Base-by-base conservation (phyloP, 495 filamentous ascomycete genomes). In the Staphylotrichum longicolle region DNA sequence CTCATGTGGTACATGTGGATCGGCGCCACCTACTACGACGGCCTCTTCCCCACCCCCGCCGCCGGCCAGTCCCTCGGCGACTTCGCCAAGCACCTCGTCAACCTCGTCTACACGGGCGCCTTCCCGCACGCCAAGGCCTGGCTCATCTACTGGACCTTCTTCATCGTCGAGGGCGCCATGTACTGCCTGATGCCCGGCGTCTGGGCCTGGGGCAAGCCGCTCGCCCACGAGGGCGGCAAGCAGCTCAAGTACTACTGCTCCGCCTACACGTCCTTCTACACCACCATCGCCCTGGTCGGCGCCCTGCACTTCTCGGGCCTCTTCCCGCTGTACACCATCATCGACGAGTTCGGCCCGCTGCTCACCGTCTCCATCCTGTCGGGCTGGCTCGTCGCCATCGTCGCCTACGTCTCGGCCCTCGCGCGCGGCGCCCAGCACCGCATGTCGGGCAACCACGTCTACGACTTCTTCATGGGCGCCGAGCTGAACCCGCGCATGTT, bases 1-100 rank as follows among this genome's bases (percentile, higher is more conserved):
- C 80, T 98, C 63, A 98, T 98, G 94, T 97, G 88, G 80, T 97
- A 96, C 79, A 93, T 98, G 91, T 98, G 93, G 93, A 87, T 96
- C 71, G 94, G 94, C 35, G 90, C 93, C 44, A 91, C 86, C 49
- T 93, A 91, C 74, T 98, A 96, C 72, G 78, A 90, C 75, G 91
- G 91, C 62, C 85, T 89, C 63, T 80, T 95, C 60, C 93, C 93
- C 27, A 74, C 74, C 55, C 89, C 84, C 34, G 75, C 75, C n/a
- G 70, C 80, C 54, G 88, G 81, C 35, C 82, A 97, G 78, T 85
- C 76, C 70, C 80, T 82, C 57, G 58, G 60, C 9, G 84, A 91
- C 8, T 97, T 96, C 67, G 75, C 84, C 51, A 65, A 76, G 58
- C 85, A 92, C 59, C 69, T 96, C 71, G 80, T 69, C 44, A 57